These are phyloP conservation scores for Aspergillus hancockii DNA, from an alignment of 495 filamentous ascomycete species.

Conservation along the genomic window DNA sequence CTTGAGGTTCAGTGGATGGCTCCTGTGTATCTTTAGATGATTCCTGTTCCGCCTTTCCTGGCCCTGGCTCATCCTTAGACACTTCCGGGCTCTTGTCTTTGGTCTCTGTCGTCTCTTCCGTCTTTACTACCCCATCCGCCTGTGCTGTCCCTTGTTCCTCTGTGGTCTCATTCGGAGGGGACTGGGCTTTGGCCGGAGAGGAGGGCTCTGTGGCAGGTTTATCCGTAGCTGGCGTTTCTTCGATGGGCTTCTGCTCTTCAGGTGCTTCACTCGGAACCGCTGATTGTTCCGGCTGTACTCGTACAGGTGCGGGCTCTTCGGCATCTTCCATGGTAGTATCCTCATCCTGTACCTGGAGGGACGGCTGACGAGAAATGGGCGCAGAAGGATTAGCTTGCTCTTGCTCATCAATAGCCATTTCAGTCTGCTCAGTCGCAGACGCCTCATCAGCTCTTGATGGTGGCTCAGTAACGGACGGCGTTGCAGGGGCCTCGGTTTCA, in stretches of 20 bases:
- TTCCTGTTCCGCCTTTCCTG: slow-evolving; percentile 21
- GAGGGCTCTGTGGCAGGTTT: slow-evolving; percentile 21
- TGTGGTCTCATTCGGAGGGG: slow-evolving; percentile 26
- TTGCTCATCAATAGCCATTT: slow-evolving; percentile 41
- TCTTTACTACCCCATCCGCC: slow-evolving; percentile 17
- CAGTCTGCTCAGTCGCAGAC: slow-evolving; percentile 35
- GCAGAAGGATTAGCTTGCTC: slow-evolving; percentile 37
- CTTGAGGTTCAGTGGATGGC: slow-evolving; percentile 22
- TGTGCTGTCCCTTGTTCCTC: slow-evolving; percentile 16
- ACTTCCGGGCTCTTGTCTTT: slow-evolving; percentile 24
- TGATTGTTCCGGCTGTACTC: slow-evolving; percentile 25
- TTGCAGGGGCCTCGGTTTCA: slow-evolving; percentile 30
- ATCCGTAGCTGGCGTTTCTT: slow-evolving; percentile 22
- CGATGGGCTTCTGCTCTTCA: slow-evolving; percentile 29
- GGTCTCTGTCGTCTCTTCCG: slow-evolving; percentile 13
- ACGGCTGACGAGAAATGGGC: slow-evolving; percentile 41
- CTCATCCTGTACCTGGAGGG: slow-evolving; percentile 56
- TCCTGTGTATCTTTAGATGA: slow-evolving; percentile 26
- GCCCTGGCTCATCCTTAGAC: slow-evolving; percentile 20
- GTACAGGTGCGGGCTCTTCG: slow-evolving; percentile 25
- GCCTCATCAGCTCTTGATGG: slow-evolving; percentile 42
- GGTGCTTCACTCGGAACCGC: slow-evolving; percentile 14
- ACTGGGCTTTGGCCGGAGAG: slow-evolving; percentile 22
- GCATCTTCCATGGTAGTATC: slow-evolving; percentile 69
- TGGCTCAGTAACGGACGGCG: slow-evolving; percentile 24